Evolutionary conservation across 1,139 yeast genomes (phyloP).

Genomic region (Pichia sp.): DNA sequence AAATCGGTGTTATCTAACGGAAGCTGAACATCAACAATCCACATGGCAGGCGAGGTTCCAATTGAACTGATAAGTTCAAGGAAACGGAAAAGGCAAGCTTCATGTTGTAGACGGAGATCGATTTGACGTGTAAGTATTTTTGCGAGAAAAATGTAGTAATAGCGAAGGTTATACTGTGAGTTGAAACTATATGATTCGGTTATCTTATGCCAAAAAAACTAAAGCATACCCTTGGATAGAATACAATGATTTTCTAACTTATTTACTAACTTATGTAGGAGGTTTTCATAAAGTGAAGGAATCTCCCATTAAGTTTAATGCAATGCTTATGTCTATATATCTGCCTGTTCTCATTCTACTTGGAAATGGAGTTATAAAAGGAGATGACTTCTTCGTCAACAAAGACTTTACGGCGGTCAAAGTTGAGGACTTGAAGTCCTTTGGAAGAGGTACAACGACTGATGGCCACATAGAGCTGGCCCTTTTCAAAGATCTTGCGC

Average conservation of each 20-base stretch:
- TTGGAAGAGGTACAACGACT: conserved; percentile 82
- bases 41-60: conserved; percentile 4
- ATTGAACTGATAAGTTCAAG: too few relatives aligned
- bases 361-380: conserved; percentile 35
- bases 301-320: neutral
- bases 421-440: conserved; percentile 68
- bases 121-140: neutral
- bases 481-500: conserved; percentile 68
- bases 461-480: conserved; percentile 86
- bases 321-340: neutral
- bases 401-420: conserved; percentile 55
- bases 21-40: conserved; percentile 12
- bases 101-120: neutral
- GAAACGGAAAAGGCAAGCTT: neutral
- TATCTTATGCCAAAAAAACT: too few relatives aligned
- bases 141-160: neutral
- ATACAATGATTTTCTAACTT: neutral
- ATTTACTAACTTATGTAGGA: too few relatives aligned
- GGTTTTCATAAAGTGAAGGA: neutral
- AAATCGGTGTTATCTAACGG: neutral
- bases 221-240: too few relatives aligned
- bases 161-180: too few relatives aligned
- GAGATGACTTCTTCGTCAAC: conserved; percentile 63
- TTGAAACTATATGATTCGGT: too few relatives aligned
- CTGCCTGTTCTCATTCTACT: neutral